Conservation (phyloP, 495 filamentous ascomycete species). For the Aspergillus kassunensis region DNA sequence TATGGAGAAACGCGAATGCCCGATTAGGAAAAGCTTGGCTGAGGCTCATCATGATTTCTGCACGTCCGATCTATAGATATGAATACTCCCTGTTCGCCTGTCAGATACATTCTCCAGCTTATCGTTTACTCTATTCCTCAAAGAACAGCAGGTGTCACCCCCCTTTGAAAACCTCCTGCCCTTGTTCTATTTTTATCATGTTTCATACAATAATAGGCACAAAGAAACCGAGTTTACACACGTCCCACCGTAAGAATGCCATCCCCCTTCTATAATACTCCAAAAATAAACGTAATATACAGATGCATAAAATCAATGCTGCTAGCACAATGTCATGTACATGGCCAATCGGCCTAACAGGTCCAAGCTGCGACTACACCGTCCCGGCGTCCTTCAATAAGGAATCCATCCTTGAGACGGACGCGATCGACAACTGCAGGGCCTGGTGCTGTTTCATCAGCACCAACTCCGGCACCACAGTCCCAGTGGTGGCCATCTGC, state of each 20-base stretch:
- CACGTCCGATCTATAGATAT: too few species aligned
- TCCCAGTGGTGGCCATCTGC: constrained; percentile 95
- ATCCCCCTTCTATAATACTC: constrained; percentile 10
- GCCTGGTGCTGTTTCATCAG: constrained; percentile 55
- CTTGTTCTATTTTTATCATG: constrained; percentile 6
- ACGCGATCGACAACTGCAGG: constrained; percentile 80
- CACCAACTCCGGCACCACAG: constrained; percentile 75
- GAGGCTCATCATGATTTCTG: not conserved
- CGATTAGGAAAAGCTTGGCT: constrained; percentile 7
- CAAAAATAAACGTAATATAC: constrained; percentile 18
- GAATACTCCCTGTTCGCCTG: too few species aligned
- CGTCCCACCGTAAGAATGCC: constrained; percentile 6
- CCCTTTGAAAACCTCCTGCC: not conserved
- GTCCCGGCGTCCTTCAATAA: constrained; percentile 84
- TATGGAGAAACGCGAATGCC: constrained; percentile 8
- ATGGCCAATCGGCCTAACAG: constrained; percentile 49
- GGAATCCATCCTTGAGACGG: constrained; percentile 88
- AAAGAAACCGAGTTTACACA: not conserved
- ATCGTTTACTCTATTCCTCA: too few species aligned
- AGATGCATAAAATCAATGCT: constrained; percentile 7
- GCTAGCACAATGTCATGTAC: constrained; percentile 11
- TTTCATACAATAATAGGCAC: not conserved
- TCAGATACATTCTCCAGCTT: too few species aligned
- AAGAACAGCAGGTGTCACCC: not conserved
- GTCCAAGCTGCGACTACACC: constrained; percentile 91